Conservation (phyloP, 306 rosid genomes). For the Trifolium pratense region DNA sequence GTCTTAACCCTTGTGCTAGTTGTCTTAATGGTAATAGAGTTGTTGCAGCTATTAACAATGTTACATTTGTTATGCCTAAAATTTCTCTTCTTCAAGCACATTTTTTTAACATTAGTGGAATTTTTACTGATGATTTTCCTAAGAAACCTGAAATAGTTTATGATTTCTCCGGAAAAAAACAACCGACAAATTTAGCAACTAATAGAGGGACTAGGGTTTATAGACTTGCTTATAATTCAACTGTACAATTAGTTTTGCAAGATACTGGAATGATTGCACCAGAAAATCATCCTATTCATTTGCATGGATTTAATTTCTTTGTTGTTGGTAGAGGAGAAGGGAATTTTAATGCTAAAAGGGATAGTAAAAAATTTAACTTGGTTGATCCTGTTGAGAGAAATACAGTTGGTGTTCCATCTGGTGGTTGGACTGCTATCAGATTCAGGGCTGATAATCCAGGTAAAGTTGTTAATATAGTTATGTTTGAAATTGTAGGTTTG, state of each 20-base stretch:
- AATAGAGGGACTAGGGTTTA: slow-evolving; percentile 69
- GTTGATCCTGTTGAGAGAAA: slow-evolving; percentile 89
- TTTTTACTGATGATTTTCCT: slow-evolving; percentile 84
- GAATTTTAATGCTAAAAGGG: slow-evolving; percentile 66
- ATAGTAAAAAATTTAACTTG: slow-evolving; percentile 68
- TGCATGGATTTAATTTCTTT: slow-evolving; percentile 86
- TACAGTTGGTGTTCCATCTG: slow-evolving; percentile 75
- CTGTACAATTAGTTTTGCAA: slow-evolving; percentile 78
- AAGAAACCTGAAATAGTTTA: slow-evolving; percentile 55
- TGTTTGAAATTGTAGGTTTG: neutral
- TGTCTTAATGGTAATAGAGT: slow-evolving; percentile 62
- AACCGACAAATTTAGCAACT: slow-evolving; percentile 61
- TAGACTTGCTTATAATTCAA: slow-evolving; percentile 74
- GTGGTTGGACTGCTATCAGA: slow-evolving; percentile 86
- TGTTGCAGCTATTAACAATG: slow-evolving; percentile 77
- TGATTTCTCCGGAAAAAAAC: slow-evolving; percentile 69
- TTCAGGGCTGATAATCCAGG: slow-evolving; percentile 94
- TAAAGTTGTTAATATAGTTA: slow-evolving; percentile 23
- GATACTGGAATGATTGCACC: slow-evolving; percentile 82
- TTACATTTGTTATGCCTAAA: slow-evolving; percentile 78
- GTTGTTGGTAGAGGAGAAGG: slow-evolving; percentile 77
- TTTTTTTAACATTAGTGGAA: slow-evolving; percentile 74
- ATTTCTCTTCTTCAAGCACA: slow-evolving; percentile 83
- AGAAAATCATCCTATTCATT: slow-evolving; percentile 88
- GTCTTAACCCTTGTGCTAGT: slow-evolving; percentile 66